Conservation (phyloP, 2,329 filamentous ascomycete species). For the Tothia fuscella region DNA sequence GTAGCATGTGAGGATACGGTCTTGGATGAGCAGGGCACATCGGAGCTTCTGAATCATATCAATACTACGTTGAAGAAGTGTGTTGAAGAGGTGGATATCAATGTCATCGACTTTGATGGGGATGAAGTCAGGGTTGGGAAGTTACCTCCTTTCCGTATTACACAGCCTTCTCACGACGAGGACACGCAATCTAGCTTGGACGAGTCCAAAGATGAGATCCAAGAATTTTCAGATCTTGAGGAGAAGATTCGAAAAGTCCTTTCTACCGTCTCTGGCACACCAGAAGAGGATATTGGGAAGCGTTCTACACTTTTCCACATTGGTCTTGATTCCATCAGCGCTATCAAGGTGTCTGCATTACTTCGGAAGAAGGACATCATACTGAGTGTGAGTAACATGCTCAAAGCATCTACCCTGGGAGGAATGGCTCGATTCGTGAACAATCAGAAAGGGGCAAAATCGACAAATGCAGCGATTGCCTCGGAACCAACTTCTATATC, state of each 20-base stretch:
- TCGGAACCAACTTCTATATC: slow-evolving; percentile 18
- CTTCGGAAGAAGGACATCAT: slow-evolving; percentile 51
- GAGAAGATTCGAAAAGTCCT: slow-evolving; percentile 34
- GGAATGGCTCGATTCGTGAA: slow-evolving; percentile 42
- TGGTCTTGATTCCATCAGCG: slow-evolving; percentile 82
- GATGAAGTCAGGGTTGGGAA: slow-evolving; percentile 52
- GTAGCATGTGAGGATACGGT: slow-evolving; percentile 53
- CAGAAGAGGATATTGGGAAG: slow-evolving; percentile 44
- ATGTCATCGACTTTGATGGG: slow-evolving; percentile 43
- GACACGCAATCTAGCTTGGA: background rate
- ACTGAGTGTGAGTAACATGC: slow-evolving; percentile 58
- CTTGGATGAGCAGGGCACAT: slow-evolving; percentile 34
- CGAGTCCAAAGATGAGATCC: background rate
- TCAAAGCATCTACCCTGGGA: slow-evolving; percentile 51
- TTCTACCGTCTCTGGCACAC: slow-evolving; percentile 47
- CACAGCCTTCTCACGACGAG: background rate
- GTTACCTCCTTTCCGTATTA: slow-evolving; percentile 33
- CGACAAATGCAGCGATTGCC: background rate
- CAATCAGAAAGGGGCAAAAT: background rate
- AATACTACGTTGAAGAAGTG: slow-evolving; percentile 49
- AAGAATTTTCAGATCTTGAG: slow-evolving; percentile 17
- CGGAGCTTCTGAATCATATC: slow-evolving; percentile 44
- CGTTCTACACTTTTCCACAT: slow-evolving; percentile 66
- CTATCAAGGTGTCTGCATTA: slow-evolving; percentile 68
- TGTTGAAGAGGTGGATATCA: slow-evolving; percentile 33